A percentile compares a stretch with the other conserved stretches of the same genome.
These are phyloP conservation scores for Podaxis rugospora DNA, from an alignment of 768 basidiomycete species.

Conservation along the genomic window DNA sequence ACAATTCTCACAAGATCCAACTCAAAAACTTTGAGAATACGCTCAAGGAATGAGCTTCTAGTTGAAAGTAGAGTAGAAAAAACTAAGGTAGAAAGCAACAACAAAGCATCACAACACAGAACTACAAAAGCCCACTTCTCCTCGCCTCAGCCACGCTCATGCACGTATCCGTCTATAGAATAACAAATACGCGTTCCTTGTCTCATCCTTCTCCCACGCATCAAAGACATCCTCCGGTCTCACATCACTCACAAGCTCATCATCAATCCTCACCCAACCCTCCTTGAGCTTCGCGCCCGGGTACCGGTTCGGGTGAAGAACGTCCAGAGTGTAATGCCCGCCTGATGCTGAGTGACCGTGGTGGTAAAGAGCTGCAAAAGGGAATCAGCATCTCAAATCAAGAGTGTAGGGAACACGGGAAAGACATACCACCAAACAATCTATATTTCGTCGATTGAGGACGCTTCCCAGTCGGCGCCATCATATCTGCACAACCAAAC, in stretches of 20 bases:
- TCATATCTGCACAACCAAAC: conserved; percentile 41
- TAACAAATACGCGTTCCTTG: conserved; percentile 78
- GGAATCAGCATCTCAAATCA: not conserved
- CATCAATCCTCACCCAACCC: conserved; percentile 92
- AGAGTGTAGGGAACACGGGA: not conserved
- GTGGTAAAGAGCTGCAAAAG: conserved; percentile 74
- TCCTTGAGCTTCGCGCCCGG: conserved; percentile 44
- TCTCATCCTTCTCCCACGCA: conserved; percentile 45
- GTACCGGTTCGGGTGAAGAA: conserved; percentile 69
- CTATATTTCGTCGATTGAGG: conserved; percentile 58
- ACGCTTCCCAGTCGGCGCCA: conserved; percentile 47
- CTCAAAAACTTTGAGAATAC: not conserved
- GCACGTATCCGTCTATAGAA: conserved; percentile 65
- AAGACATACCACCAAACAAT: conserved; percentile 71
- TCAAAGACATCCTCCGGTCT: conserved; percentile 70
- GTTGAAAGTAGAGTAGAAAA: not conserved
- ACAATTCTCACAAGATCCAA: too few relatives aligned
- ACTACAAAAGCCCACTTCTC: not conserved
- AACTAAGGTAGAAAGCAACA: not conserved
- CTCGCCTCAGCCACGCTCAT: not conserved
- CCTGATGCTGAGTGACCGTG: conserved; percentile 88
- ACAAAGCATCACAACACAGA: not conserved
- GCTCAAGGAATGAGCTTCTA: not conserved
- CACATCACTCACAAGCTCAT: conserved; percentile 81
- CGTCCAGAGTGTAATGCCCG: conserved; percentile 93